phyloP scores from a whole-genome alignment of 306 rosid species.

The Hippophae tibetana region DNA sequence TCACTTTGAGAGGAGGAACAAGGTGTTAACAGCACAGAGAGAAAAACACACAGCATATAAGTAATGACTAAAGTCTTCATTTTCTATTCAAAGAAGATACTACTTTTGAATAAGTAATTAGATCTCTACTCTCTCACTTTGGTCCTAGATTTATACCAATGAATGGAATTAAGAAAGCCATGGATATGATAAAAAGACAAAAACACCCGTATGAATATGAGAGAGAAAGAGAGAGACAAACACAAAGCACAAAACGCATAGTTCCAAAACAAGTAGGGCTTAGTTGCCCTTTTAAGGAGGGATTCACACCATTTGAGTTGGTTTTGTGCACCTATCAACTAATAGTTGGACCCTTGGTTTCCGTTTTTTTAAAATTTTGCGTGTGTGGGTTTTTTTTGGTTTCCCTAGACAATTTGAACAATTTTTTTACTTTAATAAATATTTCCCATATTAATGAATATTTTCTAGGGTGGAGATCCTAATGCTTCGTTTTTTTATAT shows the following conservation, averaged over 20 bases:
- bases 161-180: background rate
- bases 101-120: background rate
- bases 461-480: no score
- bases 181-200: background rate
- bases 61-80: slow-evolving; percentile 31
- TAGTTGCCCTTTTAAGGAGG: slow-evolving; percentile 23
- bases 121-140: background rate
- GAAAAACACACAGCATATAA: slow-evolving; percentile 20
- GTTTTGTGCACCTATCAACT: slow-evolving; percentile 30
- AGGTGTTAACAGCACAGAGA: slow-evolving; percentile 28
- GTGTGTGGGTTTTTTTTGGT: no score
- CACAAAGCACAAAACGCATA: slow-evolving; percentile 54
- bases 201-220: slow-evolving; percentile 2
- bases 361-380: background rate
- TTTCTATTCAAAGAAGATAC: background rate
- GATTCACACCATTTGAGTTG: slow-evolving; percentile 40
- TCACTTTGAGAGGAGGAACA: slow-evolving; percentile 32
- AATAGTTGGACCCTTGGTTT: slow-evolving; percentile 29
- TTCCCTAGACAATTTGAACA: no score
- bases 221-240: slow-evolving; percentile 23
- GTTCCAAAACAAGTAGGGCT: slow-evolving; percentile 44
- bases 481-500: no score
- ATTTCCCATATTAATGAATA: no score
- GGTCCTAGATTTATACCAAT: slow-evolving; percentile 7
- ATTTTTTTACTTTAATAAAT: no score